Percentiles rank a stretch among this genome's conserved stretches.
Conservation (phyloP, 495 filamentous ascomycete species). For the Darksidea phi region DNA sequence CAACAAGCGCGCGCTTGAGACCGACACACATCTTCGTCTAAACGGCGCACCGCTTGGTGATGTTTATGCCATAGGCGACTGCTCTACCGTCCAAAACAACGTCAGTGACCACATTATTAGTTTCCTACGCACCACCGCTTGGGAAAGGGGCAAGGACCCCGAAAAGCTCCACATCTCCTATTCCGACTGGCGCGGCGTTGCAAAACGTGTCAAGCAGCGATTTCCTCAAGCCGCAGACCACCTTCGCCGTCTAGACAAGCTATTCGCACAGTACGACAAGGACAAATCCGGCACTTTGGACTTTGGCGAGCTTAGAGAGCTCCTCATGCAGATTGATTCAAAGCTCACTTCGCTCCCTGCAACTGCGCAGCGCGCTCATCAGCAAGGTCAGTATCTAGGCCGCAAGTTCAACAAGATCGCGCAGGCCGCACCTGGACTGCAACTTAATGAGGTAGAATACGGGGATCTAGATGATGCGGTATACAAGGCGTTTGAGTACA, state of each 20-base stretch:
- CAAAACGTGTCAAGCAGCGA: slow-evolving; percentile 74
- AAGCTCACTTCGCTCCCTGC: slow-evolving; percentile 48
- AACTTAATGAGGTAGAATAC: slow-evolving; percentile 74
- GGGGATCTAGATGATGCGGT: slow-evolving; percentile 90
- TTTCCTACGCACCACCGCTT: slow-evolving; percentile 86
- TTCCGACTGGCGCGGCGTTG: slow-evolving; percentile 81
- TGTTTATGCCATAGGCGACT: slow-evolving; percentile 97
- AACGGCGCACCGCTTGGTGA: slow-evolving; percentile 90
- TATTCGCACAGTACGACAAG: slow-evolving; percentile 89
- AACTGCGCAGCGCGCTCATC: slow-evolving; percentile 92
- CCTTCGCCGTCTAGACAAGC: slow-evolving; percentile 79
- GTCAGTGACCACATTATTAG: slow-evolving; percentile 79
- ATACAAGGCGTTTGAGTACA: slow-evolving; percentile 95
- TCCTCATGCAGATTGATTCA: slow-evolving; percentile 66
- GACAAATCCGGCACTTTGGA: slow-evolving; percentile 91
- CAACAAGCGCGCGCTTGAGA: slow-evolving; percentile 91
- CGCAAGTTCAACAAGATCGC: slow-evolving; percentile 94
- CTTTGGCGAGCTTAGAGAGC: slow-evolving; percentile 84
- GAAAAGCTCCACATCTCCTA: slow-evolving; percentile 80
- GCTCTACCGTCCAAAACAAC: slow-evolving; percentile 95
- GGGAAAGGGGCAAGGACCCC: slow-evolving; percentile 86
- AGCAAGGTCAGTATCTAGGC: slow-evolving; percentile 92
- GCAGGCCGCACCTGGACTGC: slow-evolving; percentile 70
- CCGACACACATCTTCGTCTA: slow-evolving; percentile 88
- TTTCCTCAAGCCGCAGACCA: slow-evolving; percentile 95